Base-by-base conservation (phyloP, 2,329 filamentous ascomycete species). In the Cladophialophora psammophila region DNA sequence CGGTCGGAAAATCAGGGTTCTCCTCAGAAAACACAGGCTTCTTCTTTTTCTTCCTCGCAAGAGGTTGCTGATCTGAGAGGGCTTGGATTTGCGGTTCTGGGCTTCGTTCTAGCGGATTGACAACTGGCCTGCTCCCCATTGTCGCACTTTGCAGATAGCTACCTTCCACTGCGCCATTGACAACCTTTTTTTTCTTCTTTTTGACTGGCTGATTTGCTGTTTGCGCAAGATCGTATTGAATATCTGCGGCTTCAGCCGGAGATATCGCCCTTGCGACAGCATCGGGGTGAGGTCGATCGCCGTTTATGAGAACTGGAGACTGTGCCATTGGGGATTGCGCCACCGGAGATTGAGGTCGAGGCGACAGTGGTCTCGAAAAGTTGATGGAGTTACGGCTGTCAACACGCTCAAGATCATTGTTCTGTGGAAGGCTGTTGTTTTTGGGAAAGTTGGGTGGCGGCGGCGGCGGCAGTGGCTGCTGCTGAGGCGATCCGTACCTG, bases 291-390 rank as follows among this genome's bases (percentile, higher is more conserved):
- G 54, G 38, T 32, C 61, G 60, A 18, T 64, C 58, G 20, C 65
- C 65, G 20, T 65, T 67, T 3, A 63, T 38, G 26, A 63, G 6
- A 12, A 53, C 31, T 7, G 58, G 58, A n/a, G 40, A 50, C 8
- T 40, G 36, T 40, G 60, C 6, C 13, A 59, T 45, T 2, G 67
- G 54, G 12, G 62, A 64, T 59, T 70, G 61, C 18, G 53, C 35
- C 5, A 58, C 26, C 4, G 66, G 70, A 42, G 71, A 72, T 20
- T 55, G 69, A n/a, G 68, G 68, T 34, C 72, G 75, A 5, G 81
- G 81, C 15, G 81, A 82, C 45, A 75, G 80, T 4, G 80, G 76
- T 26, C 80, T 76, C 0, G 82, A 84, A 65, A 84, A 84, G 72
- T 84, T 84, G 66, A 83, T 75, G 3, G 82, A 83, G 36, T 76